Percentiles rank a stretch among this genome's conserved stretches.
Conservation (phyloP, 345 rosid genomes). For the Euphorbia pulcherrima region DNA sequence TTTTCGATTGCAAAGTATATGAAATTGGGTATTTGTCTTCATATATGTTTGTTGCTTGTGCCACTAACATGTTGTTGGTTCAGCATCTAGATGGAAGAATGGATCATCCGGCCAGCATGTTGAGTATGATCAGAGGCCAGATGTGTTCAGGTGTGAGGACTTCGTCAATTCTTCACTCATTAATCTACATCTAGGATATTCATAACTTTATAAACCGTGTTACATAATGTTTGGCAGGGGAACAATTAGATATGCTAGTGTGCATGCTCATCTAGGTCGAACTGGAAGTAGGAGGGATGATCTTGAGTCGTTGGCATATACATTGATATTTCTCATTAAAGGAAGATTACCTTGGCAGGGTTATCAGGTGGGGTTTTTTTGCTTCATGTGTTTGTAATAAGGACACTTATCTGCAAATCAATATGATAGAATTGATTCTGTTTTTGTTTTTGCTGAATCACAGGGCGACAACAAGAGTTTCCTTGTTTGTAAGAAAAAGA, state of each 20-base stretch:
- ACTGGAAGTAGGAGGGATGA: conserved; percentile 37
- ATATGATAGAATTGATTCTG: not conserved
- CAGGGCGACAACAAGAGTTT: conserved; percentile 35
- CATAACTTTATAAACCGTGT: not conserved
- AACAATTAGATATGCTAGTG: conserved; percentile 34
- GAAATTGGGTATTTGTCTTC: not conserved
- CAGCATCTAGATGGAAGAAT: conserved; percentile 35
- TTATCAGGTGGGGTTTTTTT: conserved; percentile 21
- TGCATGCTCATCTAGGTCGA: conserved; percentile 34
- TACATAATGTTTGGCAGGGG: conserved; percentile 18
- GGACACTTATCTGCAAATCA: not conserved
- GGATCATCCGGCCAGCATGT: conserved; percentile 31
- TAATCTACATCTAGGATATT: not conserved
- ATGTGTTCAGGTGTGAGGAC: conserved; percentile 26
- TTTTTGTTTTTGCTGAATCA: not conserved
- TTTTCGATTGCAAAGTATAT: not conserved
- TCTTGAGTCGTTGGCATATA: conserved; percentile 34
- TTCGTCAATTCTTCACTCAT: not conserved
- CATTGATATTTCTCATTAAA: conserved; percentile 30
- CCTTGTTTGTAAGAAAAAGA: conserved; percentile 34
- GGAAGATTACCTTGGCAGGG: conserved; percentile 38
- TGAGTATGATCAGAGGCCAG: conserved; percentile 36
- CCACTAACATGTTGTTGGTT: not conserved
- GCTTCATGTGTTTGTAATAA: not conserved
- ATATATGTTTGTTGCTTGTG: not conserved